Evolutionary conservation across 139 green algal genomes (phyloP), one percentile per base, ranked within the genome.

Genomic region (Zygnema cylindricum): DNA sequence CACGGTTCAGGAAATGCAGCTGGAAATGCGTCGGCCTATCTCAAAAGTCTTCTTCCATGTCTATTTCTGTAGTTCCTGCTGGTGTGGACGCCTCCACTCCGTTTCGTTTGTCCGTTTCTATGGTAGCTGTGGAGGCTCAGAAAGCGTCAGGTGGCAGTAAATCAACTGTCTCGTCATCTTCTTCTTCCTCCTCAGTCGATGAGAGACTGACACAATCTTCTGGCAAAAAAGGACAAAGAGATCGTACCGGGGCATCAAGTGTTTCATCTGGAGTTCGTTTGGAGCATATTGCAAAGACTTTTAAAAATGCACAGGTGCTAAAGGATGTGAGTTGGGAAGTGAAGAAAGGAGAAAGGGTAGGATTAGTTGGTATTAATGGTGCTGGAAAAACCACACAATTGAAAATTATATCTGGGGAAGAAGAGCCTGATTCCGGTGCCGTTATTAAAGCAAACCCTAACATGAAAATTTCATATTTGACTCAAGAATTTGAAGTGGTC

Each of bases 341-440:
- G 78, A 99, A 98, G 88, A 97, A 96, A 85, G 97, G 97, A 0
- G 96, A 99, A 93, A 89, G 96, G 1, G 96, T 98, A n/a, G 97
- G 97, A 0, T 93, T 99, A 30, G 97, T 99, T 23, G 97, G 97
- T 41, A 93, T 98, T n/a, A 99, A 99, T 88, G 98, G 98, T 21
- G 97, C 98, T 0, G 98, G 98, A 35, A 99, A 99, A 93, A 99
- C 97, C 0, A 99, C 97, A 3, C 97, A 99, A 94, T 93, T 99
- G 79, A 93, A 98, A 91, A 98, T 99, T 78, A 96, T 99, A 43
- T 96, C 96, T 84, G 98, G 98, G 35, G 86, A 93, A 41, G 73
- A 99, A 43, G 73, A 95, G 63, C 92, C 96, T 0, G 97, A 99
- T 91, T 76, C 92, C 0, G 98, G 98, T 0, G 94, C 97, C 87